A percentile compares a stretch with the other conserved stretches of the same genome.
phyloP scores from a whole-genome alignment of 1,284 basidiomycete genomes.

The Trametes polyzona region DNA sequence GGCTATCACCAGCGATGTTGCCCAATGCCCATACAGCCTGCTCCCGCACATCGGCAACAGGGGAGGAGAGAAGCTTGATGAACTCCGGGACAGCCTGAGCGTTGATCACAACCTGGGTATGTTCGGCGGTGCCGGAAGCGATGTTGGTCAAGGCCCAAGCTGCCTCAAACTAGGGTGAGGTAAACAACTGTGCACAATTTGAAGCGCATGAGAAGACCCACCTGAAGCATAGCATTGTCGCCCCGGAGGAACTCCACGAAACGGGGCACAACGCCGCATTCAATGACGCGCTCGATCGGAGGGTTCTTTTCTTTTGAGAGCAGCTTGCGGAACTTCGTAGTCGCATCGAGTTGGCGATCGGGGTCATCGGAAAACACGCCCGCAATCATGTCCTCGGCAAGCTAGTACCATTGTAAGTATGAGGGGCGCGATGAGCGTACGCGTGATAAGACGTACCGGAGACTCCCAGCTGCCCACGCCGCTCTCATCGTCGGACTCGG shows the following conservation, averaged over 20 bases:
- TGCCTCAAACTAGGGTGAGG: slow-evolving; percentile 83
- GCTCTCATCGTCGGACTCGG: slow-evolving; percentile 88
- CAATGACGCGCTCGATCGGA: slow-evolving; percentile 99
- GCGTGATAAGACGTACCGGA: slow-evolving; percentile 55
- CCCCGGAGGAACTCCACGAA: slow-evolving; percentile 95
- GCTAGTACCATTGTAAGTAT: slow-evolving; percentile 47
- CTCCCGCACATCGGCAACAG: slow-evolving; percentile 91
- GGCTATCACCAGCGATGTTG: slow-evolving; percentile 96
- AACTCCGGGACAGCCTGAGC: slow-evolving; percentile 97
- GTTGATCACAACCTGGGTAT: slow-evolving; percentile 97
- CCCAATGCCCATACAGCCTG: slow-evolving; percentile 97
- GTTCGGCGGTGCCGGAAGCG: slow-evolving; percentile 97
- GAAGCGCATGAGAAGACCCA: slow-evolving; percentile 39
- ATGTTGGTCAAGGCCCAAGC: slow-evolving; percentile 99
- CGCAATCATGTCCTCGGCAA: slow-evolving; percentile 90
- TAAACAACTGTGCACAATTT: slow-evolving; percentile 6
- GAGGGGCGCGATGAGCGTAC: slow-evolving; percentile 17
- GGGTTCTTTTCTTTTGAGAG: slow-evolving; percentile 99
- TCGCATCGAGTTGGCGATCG: slow-evolving; percentile 93
- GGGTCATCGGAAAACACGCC: slow-evolving; percentile 93
- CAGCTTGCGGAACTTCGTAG: slow-evolving; percentile 96
- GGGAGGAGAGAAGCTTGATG: slow-evolving; percentile 89
- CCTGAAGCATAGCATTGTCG: slow-evolving; percentile 95
- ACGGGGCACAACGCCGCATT: slow-evolving; percentile 95
- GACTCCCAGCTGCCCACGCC: slow-evolving; percentile 73